Base-by-base conservation (phyloP, 2,329 filamentous ascomycete genomes). In the Fusarium sp. region DNA sequence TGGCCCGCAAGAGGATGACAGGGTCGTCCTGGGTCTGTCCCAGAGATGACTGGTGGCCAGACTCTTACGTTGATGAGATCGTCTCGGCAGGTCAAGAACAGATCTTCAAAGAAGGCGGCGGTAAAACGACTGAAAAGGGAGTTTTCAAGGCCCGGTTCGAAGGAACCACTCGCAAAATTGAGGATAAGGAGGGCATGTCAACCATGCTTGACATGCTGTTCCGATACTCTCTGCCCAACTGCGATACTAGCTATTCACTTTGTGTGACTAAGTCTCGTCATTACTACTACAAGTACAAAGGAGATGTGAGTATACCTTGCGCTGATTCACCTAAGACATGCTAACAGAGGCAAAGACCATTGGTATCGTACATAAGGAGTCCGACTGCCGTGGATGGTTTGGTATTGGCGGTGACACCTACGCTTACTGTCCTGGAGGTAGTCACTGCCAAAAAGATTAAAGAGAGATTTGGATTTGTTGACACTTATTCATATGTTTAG, bases 251-350 rank as follows among this genome's bases (percentile, higher is more conserved):
- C 16, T 16, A 35, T 35, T 35, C 33, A 35, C 33, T 35, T 35
- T 35, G 33, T 15, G 33, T 35, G 33, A 16, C 33, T 15, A 35
- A 35, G 33, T 35, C 33, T 25, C 63, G 63, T 5, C 63, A 66
- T 19, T 66, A 61, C 28, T 66, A 46, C 42, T 66, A 56, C 23
- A 57, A 56, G 13, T 66, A 37, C 44, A 58, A 67, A 32, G 65
- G 60, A 44, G 53, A 64, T 15, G 52, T 40, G 7, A 56, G 47
- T 33, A 25, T 30, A 21, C 18, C 19, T 21, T 25, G 15, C 18
- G 16, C n/a, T 9, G 19, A 35, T 4, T 3, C 8, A 16, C 12
- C 12, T 19, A 9, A n/a, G 15, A 49, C 9, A 35, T 33, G 30
- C 46, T 49, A 25, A 64, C 50, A 28, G 33, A 19, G 11, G 4